Evolutionary conservation across 2,329 filamentous ascomycete genomes (phyloP), one percentile per base, ranked within the genome.

Genomic region (Hortaea sp.): DNA sequence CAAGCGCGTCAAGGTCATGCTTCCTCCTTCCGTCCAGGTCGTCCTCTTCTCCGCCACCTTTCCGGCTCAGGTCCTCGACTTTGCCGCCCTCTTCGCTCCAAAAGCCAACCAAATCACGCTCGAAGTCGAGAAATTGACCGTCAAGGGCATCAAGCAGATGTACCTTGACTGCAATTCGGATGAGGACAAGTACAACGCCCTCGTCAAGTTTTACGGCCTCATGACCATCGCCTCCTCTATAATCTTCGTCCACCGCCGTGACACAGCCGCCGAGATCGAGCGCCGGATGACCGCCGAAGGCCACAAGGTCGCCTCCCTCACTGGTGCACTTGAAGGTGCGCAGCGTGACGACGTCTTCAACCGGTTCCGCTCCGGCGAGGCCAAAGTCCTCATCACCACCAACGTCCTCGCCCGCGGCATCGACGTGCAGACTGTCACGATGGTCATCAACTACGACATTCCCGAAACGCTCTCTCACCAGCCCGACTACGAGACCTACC

Each of bases 221-320:
- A 90, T 98, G 79, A 95, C 89, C 11, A 88, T 97, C 58, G 89
- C 89, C 5, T 95, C 90, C 6, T 97, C 92, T 0, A 95, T 98
- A 62, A 97, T 98, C 58, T 98, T 98, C 62, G 90, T 97, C 66
- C 87, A 94, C 85, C 92, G 85, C 43, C 85, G 89, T 62, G 80
- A 84, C 53, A 95, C 89, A 44, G 92, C 92, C 20, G 77, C 76
- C 45, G 80, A 87, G 63, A 95, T 98, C 52, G 83, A 94, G 66
- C 75, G 77, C 49, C 84, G 87, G 54, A 94, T 98, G 87, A 76
- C 79, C 20, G 77, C 76, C 1, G 90, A 97, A 61, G 90, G 89
- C 13, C 92, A 98, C 73, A 87, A 87, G 58, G 88, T 97, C 20
- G 88, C 85, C 5, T 88, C 87, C 20, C 73, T 98, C 51, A 92